These are phyloP conservation scores for Aspergillus coremiiformis DNA, from an alignment of 495 filamentous ascomycete species.

Conservation along the genomic window DNA sequence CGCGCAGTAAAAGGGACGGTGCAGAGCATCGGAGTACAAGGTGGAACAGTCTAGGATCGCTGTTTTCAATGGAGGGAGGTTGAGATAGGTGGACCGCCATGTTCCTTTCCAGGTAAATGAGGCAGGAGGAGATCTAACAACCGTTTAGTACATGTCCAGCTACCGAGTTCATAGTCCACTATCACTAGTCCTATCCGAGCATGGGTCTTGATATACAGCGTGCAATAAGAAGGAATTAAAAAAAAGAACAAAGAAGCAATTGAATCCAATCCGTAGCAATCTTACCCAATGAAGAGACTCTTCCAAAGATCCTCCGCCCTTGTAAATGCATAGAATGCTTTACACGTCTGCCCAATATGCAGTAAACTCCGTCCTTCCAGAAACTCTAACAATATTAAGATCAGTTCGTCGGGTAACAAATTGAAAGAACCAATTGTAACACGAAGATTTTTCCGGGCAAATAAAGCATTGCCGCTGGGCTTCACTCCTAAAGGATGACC, in stretches of 20 bases:
- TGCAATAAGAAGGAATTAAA: not conserved
- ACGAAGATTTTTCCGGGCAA: constrained; percentile 58
- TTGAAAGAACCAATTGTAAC: constrained; percentile 54
- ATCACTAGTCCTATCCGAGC: not conserved
- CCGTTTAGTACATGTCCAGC: not conserved
- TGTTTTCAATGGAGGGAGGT: constrained; percentile 49
- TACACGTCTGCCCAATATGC: constrained; percentile 72
- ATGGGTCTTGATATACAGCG: not conserved
- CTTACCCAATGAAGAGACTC: constrained; percentile 77
- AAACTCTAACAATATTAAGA: constrained; percentile 66
- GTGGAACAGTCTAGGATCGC: constrained; percentile 53
- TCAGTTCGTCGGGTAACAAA: constrained; percentile 70
- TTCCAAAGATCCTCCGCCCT: constrained; percentile 89
- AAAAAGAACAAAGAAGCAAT: not conserved
- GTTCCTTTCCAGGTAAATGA: constrained; percentile 70
- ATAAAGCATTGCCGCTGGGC: constrained; percentile 79
- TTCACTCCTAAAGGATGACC: constrained; percentile 80
- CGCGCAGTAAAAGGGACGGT: constrained; percentile 87
- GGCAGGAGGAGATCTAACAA: constrained; percentile 29
- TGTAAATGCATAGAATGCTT: constrained; percentile 81
- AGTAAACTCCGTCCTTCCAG: constrained; percentile 58
- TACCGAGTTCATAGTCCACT: not conserved
- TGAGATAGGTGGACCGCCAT: constrained; percentile 77
- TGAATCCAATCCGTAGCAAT: constrained; percentile 3
- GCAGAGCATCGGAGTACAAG: constrained; percentile 85